Percentiles rank a stretch among this genome's conserved stretches.
Conservation (phyloP, 2,329 filamentous ascomycete species). For the Verticillium isaacii region DNA sequence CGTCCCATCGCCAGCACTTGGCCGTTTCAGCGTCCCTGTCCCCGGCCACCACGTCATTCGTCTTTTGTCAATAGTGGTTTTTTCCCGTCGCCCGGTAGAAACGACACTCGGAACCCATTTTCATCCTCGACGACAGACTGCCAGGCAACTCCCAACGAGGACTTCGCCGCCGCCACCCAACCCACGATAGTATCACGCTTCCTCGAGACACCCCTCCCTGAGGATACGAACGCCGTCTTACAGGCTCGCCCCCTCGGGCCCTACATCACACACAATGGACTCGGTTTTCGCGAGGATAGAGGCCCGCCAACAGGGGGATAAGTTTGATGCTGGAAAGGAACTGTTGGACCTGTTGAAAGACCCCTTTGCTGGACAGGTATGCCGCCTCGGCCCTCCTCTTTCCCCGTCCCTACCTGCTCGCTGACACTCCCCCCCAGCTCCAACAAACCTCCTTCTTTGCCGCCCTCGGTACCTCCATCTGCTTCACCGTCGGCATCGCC, state of each 20-base stretch:
- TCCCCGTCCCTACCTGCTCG: neutral
- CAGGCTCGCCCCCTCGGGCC: neutral
- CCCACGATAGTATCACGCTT: neutral
- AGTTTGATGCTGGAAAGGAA: conserved; percentile 31
- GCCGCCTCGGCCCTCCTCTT: neutral
- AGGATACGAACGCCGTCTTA: neutral
- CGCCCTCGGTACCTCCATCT: conserved; percentile 75
- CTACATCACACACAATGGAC: neutral
- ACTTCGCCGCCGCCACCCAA: neutral
- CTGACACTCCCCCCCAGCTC: conserved; percentile 24
- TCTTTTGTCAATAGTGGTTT: neutral
- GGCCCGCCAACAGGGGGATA: neutral
- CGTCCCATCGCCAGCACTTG: neutral
- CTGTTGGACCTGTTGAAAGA: conserved; percentile 44
- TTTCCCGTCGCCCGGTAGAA: neutral
- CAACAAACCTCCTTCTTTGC: conserved; percentile 64
- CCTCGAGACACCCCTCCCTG: neutral
- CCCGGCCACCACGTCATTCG: neutral
- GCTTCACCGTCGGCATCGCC: conserved; percentile 67
- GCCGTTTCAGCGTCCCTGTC: neutral
- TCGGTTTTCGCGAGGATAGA: neutral
- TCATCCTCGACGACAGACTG: neutral
- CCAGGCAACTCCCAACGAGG: neutral
- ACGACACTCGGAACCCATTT: neutral
- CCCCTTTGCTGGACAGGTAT: conserved; percentile 44